Evolutionary conservation across 345 rosid genomes (phyloP), one percentile per base, ranked within the genome.

Genomic region (Melaleuca quinquenervia): DNA sequence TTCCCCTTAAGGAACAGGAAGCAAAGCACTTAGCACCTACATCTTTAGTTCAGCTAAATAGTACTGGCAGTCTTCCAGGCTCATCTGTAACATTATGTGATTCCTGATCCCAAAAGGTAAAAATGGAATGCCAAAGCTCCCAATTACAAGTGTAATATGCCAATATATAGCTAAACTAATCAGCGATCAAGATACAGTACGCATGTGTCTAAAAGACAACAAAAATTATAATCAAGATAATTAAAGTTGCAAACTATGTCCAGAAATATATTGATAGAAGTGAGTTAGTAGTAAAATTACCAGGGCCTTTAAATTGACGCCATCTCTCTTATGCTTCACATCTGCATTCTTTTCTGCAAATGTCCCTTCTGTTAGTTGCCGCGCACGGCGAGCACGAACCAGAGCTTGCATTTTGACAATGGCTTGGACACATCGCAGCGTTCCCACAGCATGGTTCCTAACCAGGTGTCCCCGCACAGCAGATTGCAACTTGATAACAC

Each of bases 381-480:
- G 94, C 85, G 92, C 88, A 89, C 45, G 92, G 41, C 93, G 96
- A 85, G 97, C 93, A 87, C 98, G 98, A 49, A 97, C 95, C 82
- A 97, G 92, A 45, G 90, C 86, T 89, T 97, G 99, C 96, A 97
- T 94, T 90, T 97, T 97, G 87, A 94, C 87, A 89, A 96, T 94
- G 84, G 98, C 98, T 83, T 94, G 99, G 82, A 96, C 91, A 58
- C 98, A 97, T n/a, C 94, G 91, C 78, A 97, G 91, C 49, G 99
- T 90, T 82, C 97, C 99, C 91, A 90, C 87, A 76, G 99, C 99
- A 87, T 93, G 98, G 86, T 85, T 96, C 85, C 99, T 92, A 86
- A 96, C 98, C 91, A 97, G 85, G 91, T 95, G 96, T 50, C 99
- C 98, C 20, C 99, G 96, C 24, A 94, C 93, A 78, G 94, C 97